Evolutionary conservation across 1,284 basidiomycete species (phyloP), one percentile per base, ranked within the genome.

Genomic region (Leccinum pachyderme): DNA sequence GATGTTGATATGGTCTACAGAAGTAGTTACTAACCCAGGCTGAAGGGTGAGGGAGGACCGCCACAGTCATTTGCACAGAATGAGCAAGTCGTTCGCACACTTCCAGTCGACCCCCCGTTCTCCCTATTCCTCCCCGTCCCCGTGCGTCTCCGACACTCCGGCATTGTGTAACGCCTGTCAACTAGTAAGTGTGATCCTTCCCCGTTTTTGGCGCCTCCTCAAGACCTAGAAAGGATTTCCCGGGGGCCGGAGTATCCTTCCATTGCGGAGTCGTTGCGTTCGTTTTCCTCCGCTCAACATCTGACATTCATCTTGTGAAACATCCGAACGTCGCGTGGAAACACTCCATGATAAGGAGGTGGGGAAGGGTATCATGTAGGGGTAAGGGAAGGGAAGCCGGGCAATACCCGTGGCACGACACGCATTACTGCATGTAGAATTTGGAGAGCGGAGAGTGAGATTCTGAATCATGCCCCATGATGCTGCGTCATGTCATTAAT

Each of bases 261-360:
- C 39, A 22, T 15, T 41, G 39, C 39, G 39, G 9, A 22, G 18
- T 41, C 39, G 39, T 41, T 41, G 18, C 39, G 22, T 41, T 22
- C 39, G 18, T 41, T 22, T 25, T 15, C n/a, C 39, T 9, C 8
- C n/a, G 18, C 18, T 32, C 31, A 49, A 22, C 29, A 13, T 41
- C n/a, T 33, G 45, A 54, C 44, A 8, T 49, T 29, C 11, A 18
- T 33, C 35, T 32, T n/a, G 39, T 57, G 63, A 61, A 65, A 68
- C 64, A 22, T 52, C 64, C 63, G 63, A 59, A 29, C 7, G 56
- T 57, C 62, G 62, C 53, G 53, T 32, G 51, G 51, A 53, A 60
- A 35, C 35, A 39, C n/a, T n/a, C n/a, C 35, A 39, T 39, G 35
- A 39, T 39, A 39, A n/a, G n/a, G n/a, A 39, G 35, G 35, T 5